Conservation (phyloP, 768 basidiomycete species). For the Baorangia bicolor region DNA sequence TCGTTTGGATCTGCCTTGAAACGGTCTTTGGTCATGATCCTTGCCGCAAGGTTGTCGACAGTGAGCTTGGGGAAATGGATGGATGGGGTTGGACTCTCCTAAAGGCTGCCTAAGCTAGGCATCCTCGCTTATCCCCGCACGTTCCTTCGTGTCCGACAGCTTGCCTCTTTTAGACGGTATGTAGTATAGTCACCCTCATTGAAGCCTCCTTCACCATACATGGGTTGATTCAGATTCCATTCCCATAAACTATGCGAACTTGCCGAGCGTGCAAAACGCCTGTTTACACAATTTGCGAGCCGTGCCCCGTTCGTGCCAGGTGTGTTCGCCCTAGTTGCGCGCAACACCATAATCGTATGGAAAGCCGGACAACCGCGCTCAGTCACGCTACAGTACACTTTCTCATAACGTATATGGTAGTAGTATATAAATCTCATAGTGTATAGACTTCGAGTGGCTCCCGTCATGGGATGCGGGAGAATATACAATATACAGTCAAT, state of each 20-base stretch:
- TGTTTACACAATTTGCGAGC: not conserved
- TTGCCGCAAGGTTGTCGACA: not conserved
- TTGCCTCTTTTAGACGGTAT: too few species aligned
- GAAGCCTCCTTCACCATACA: not conserved
- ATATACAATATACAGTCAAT: too few species aligned
- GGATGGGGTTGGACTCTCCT: not conserved
- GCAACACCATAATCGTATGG: too few species aligned
- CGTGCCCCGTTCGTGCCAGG: not conserved
- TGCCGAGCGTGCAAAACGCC: not conserved
- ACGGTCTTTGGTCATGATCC: not conserved
- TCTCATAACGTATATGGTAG: too few species aligned
- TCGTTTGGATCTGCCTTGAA: conserved; percentile 10
- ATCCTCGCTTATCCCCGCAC: too few species aligned
- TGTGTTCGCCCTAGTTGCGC: too few species aligned
- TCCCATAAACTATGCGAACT: not conserved
- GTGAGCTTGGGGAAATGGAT: not conserved
- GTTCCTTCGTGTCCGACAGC: not conserved
- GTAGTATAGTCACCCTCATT: too few species aligned
- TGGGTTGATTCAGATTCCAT: not conserved
- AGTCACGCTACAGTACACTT: too few species aligned
- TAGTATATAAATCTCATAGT: too few species aligned
- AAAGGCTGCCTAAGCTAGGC: not conserved
- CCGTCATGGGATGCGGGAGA: too few species aligned
- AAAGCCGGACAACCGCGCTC: too few species aligned
- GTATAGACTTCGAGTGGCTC: too few species aligned